Conservation (phyloP, 495 filamentous ascomycete genomes). For the Echria macrotheca region DNA sequence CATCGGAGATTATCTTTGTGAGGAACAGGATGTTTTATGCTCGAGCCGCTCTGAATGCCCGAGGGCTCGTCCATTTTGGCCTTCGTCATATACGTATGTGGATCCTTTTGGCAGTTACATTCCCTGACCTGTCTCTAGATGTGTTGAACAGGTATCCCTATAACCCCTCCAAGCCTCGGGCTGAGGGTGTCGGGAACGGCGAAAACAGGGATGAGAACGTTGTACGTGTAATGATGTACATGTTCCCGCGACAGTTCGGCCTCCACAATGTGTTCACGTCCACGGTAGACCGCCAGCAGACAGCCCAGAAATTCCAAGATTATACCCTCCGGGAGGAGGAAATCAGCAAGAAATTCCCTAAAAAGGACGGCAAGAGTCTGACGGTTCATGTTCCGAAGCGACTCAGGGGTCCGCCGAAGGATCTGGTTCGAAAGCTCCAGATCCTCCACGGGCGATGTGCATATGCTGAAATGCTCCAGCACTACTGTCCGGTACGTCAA, state of each 20-base stretch:
- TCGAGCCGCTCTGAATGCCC: slow-evolving; percentile 59
- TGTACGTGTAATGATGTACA: slow-evolving; percentile 77
- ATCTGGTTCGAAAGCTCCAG: slow-evolving; percentile 64
- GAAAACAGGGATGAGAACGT: slow-evolving; percentile 46
- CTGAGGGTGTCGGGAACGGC: no score
- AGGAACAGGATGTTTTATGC: slow-evolving; percentile 86
- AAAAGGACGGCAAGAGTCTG: slow-evolving; percentile 13
- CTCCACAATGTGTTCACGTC: slow-evolving; percentile 89
- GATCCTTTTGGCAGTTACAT: no score
- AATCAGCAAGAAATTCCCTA: slow-evolving; percentile 46
- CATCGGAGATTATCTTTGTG: slow-evolving; percentile 67
- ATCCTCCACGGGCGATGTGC: slow-evolving; percentile 66
- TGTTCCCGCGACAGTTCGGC: slow-evolving; percentile 87
- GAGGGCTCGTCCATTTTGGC: slow-evolving; percentile 64
- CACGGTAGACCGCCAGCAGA: slow-evolving; percentile 55
- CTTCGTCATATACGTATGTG: slow-evolving; percentile 74
- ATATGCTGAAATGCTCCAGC: slow-evolving; percentile 66
- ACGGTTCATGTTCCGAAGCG: slow-evolving; percentile 62
- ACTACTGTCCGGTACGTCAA: slow-evolving; percentile 68
- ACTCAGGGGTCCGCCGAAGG: slow-evolving; percentile 55
- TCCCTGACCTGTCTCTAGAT: slow-evolving; percentile 48
- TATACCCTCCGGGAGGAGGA: slow-evolving; percentile 81
- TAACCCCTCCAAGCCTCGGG: no score
- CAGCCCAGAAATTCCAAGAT: slow-evolving; percentile 67
- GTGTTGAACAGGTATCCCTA: slow-evolving; percentile 71